Conservation (phyloP, 192 early-diverging fungal genomes). For the Linnemannia elongata region DNA sequence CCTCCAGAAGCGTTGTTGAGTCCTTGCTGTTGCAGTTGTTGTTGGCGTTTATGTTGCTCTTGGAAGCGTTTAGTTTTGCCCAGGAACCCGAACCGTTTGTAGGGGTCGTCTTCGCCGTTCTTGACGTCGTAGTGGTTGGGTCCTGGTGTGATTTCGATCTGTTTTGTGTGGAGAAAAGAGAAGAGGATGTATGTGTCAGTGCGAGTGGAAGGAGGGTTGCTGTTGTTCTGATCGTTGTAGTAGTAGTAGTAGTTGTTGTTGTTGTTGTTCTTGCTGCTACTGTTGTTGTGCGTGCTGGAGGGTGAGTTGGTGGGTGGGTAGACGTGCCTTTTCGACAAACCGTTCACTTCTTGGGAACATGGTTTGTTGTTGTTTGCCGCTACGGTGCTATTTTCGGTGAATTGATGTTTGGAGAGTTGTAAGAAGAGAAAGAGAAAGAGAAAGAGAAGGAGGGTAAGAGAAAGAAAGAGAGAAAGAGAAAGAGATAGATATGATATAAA, state of each 20-base stretch:
- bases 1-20: slow-evolving; percentile 5
- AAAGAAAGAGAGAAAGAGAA: background rate
- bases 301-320: background rate
- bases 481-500: background rate
- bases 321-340: slow-evolving; percentile 53
- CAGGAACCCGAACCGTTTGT: slow-evolving; percentile 53
- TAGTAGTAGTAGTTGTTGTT: too few relatives aligned
- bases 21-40: background rate
- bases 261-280: background rate
- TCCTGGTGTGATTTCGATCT: slow-evolving; percentile 51
- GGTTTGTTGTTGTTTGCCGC: background rate
- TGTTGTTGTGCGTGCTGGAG: background rate
- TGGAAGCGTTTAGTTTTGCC: slow-evolving; percentile 45
- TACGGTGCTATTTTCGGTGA: background rate
- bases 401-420: background rate
- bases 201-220: background rate
- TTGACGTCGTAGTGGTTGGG: slow-evolving; percentile 54
- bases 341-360: slow-evolving; percentile 57
- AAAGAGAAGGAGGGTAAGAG: background rate
- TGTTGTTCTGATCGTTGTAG: too few relatives aligned
- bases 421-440: background rate
- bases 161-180: background rate
- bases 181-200: background rate
- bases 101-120: slow-evolving; percentile 32
- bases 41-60: slow-evolving; percentile 1